Conservation (phyloP, 139 green algal genomes). For the Chlamydomonas applanata region DNA sequence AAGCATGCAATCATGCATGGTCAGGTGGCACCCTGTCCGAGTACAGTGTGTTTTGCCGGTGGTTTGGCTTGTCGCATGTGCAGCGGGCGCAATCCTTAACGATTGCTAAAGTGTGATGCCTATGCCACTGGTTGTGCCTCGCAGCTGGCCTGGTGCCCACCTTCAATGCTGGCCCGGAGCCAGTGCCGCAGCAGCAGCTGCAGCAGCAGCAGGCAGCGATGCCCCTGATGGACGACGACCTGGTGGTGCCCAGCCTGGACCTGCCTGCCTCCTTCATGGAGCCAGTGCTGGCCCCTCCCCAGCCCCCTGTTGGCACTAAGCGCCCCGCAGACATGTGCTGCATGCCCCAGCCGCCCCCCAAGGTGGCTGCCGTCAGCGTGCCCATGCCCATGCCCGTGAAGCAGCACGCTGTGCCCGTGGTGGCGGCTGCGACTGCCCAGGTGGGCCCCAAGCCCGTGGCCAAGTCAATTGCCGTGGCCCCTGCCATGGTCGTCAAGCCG, state of each 20-base stretch:
- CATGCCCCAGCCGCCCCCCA: neutral
- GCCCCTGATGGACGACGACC: neutral
- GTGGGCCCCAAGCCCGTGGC: no score
- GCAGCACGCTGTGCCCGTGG: no score
- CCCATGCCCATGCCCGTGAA: neutral
- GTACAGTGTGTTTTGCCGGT: no score
- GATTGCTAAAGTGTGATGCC: no score
- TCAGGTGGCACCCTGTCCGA: no score
- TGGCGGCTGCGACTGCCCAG: no score
- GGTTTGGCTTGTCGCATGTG: no score
- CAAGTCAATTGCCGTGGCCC: no score
- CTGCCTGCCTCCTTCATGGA: neutral
- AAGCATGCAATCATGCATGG: neutral
- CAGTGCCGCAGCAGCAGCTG: neutral
- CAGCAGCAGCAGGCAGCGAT: neutral
- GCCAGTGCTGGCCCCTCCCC: neutral
- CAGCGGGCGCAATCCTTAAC: no score
- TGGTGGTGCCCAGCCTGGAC: constrained; percentile 3
- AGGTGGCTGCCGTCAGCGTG: neutral
- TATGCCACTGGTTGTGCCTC: neutral
- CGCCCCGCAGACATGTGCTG: neutral
- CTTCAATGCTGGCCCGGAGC: constrained; percentile 6
- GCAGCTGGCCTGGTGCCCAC: constrained; percentile 32
- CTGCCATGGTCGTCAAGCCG: no score
- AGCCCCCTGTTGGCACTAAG: neutral